Percentiles rank a stretch among this genome's conserved stretches.
Evolutionary conservation across 441 rosid species (phyloP).

Genomic region (Populus hybrid): DNA sequence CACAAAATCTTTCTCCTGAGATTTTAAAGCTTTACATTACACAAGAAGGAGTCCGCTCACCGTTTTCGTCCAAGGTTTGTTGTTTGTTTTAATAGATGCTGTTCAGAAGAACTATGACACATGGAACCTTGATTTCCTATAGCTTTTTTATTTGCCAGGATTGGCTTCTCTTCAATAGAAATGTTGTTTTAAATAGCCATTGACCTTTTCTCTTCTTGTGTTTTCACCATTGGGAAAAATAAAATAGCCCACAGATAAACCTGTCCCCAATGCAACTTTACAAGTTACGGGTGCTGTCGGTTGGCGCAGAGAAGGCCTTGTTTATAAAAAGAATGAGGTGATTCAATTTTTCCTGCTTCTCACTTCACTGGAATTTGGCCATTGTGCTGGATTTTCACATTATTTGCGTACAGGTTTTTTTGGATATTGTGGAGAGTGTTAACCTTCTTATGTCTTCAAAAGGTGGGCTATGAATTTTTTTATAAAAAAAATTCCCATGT

Average conservation of each 20-base stretch:
- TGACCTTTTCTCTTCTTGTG: constrained; percentile 1
- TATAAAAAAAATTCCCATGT: not conserved
- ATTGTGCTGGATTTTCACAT: constrained; percentile 20
- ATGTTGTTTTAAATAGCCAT: constrained; percentile 2
- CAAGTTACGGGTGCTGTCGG: constrained; percentile 99
- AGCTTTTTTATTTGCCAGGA: not conserved
- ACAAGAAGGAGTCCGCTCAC: constrained; percentile 98
- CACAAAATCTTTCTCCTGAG: constrained; percentile 98
- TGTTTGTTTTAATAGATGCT: constrained; percentile 2
- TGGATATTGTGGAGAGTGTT: constrained; percentile 96
- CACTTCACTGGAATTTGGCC: not conserved
- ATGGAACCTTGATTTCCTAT: not conserved
- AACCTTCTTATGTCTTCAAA: constrained; percentile 98
- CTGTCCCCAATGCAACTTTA: constrained; percentile 96
- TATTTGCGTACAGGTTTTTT: constrained; percentile 62
- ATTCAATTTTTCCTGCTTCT: constrained; percentile 12
- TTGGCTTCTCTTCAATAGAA: constrained; percentile 7
- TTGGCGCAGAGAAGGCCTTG: constrained; percentile 99
- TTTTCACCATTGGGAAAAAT: constrained; percentile 13
- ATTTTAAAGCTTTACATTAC: constrained; percentile 96
- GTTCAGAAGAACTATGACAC: not conserved
- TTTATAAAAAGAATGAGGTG: constrained; percentile 97
- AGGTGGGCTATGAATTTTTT: constrained; percentile 40
- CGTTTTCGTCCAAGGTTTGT: constrained; percentile 91
- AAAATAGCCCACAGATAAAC: constrained; percentile 77